These are phyloP conservation scores for Populus hybrid DNA, from an alignment of 441 rosid genomes.

Conservation along the genomic window DNA sequence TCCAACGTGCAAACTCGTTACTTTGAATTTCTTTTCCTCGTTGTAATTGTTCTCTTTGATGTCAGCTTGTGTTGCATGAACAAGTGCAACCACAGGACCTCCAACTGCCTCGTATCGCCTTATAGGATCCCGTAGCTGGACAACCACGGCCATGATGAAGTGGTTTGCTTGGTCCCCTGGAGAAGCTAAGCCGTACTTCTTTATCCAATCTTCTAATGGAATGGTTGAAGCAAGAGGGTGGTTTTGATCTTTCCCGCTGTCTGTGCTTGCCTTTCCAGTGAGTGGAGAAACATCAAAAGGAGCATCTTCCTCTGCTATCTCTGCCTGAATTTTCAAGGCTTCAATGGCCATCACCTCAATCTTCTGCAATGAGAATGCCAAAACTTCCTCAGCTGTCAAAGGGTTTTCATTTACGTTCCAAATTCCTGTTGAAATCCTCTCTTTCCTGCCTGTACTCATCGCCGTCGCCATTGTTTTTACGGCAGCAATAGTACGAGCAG, in stretches of 20 bases:
- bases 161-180: conserved; percentile 28
- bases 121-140: conserved; percentile 79
- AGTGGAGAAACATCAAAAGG: conserved; percentile 67
- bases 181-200: conserved; percentile 22
- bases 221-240: conserved; percentile 53
- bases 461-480: conserved; percentile 75
- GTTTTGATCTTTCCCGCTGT: conserved; percentile 20
- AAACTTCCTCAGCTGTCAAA: conserved; percentile 56
- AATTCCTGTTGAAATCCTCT: conserved; percentile 73
- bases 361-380: conserved; percentile 73
- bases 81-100: conserved; percentile 54
- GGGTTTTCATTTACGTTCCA: conserved; percentile 71
- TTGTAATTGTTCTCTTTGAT: conserved; percentile 32
- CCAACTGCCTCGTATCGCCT: conserved; percentile 92
- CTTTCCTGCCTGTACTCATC: conserved; percentile 62
- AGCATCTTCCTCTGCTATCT: conserved; percentile 70
- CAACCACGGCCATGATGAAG: conserved; percentile 42
- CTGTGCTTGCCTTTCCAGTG: conserved; percentile 27
- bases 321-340: conserved; percentile 83
- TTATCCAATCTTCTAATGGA: conserved; percentile 69
- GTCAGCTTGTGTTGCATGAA: conserved; percentile 42
- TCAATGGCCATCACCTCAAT: conserved; percentile 74
- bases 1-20: conserved; percentile 65
- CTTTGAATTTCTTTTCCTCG: conserved; percentile 57
- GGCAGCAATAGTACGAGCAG: conserved; percentile 75